Base-by-base conservation (phyloP, 2,329 filamentous ascomycete genomes). In the Chrysoporthe deuterocubensis region DNA sequence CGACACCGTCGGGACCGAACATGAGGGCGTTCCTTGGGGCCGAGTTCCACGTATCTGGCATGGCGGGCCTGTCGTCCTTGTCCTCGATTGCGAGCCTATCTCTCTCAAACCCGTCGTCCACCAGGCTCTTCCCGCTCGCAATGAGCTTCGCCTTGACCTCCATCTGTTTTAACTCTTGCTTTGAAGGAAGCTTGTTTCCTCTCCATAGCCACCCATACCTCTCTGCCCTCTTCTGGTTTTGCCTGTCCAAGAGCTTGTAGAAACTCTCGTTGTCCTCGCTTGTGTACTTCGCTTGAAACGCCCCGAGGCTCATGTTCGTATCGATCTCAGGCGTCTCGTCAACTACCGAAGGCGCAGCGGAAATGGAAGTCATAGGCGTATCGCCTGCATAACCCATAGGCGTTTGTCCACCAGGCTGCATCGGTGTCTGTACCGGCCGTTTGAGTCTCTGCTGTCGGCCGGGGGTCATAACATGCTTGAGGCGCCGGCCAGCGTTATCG, bases 201-300 rank as follows among this genome's bases (percentile, higher is more conserved):
- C 89, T 86, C 89, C 94, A 97, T 58, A 98, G 83, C 92, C 95
- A 97, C 1, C 89, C 89, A 75, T 97, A 92, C 74, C 95, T 97
- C 74, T 94, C 90, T 0, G 92, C 90, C 62, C 86, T 88, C 77
- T 94, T 95, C 70, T 90, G 85, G 75, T 97, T 99, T 75, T 97
- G 93, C 74, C 90, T 92, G 80, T 99, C 96, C 40, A 98, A 83
- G 1, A 99, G 84, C 73, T 90, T 91, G 79, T 97, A 97, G 81
- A 99, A 98, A 73, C 92, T 96, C 76, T 97, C 96, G 76, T 98
- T 98, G 77, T 99, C 96, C 78, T 99, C 96, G 75, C 93, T 97
- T 1, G 95, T 99, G 80, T 97, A 98, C 72, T 92, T 95, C 3
- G 92, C 87, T 76, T 99, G 96, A 74, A 97, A 99, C 1, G 90